Evolutionary conservation across 2,329 filamentous ascomycete genomes (phyloP).

Genomic region (Penicillium concentricum): DNA sequence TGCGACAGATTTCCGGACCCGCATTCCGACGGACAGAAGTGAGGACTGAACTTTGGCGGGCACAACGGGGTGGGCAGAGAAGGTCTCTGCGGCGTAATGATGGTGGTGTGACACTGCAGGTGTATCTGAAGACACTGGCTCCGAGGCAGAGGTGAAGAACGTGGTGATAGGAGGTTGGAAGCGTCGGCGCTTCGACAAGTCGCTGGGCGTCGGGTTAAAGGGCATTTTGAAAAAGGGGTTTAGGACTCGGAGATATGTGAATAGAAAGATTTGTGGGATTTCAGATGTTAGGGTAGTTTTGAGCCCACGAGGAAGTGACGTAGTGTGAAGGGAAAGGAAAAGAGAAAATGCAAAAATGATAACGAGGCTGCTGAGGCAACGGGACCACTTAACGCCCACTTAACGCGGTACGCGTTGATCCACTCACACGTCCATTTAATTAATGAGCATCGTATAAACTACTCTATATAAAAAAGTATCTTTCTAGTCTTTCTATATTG

Average conservation of each 20-base stretch:
- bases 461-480: too few species aligned
- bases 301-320: conserved; percentile 1
- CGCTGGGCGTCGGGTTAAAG: conserved; percentile 10
- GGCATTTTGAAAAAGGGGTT: conserved; percentile 16
- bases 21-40: conserved; percentile 90
- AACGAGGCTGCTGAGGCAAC: conserved; percentile 1
- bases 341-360: background rate
- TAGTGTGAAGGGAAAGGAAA: background rate
- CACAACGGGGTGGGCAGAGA: conserved; percentile 51
- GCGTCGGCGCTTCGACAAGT: conserved; percentile 43
- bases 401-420: conserved; percentile 4
- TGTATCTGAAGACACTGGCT: conserved; percentile 9
- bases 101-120: conserved; percentile 37
- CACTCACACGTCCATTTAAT: background rate
- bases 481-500: too few species aligned
- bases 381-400: conserved; percentile 4
- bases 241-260: background rate
- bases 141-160: conserved; percentile 33
- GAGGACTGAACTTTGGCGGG: conserved; percentile 71
- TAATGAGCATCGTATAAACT: background rate
- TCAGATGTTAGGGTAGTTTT: background rate
- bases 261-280: background rate
- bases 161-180: conserved; percentile 46
- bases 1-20: conserved; percentile 85
- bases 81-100: conserved; percentile 42